These are phyloP conservation scores for Arxiozyma bovina DNA, from an alignment of 1,139 yeast species.

Conservation along the genomic window DNA sequence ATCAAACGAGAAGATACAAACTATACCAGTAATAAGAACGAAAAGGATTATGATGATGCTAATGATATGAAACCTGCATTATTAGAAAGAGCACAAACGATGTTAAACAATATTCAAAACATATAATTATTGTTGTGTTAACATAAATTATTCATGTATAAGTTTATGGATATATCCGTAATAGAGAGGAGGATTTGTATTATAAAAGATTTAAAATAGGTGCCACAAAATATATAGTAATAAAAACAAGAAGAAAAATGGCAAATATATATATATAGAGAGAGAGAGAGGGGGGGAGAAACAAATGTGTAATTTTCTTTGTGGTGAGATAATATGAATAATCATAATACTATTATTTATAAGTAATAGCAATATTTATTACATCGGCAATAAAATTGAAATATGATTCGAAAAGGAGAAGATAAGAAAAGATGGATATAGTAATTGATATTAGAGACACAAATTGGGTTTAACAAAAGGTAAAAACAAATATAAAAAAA, in stretches of 20 bases:
- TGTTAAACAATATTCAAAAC: constrained; percentile 21
- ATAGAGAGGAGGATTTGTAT: neutral
- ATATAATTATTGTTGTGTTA: constrained; percentile 7
- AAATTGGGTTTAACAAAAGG: neutral
- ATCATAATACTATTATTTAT: neutral
- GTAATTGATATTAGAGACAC: neutral
- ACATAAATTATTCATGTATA: neutral
- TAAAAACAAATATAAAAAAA: too few species aligned
- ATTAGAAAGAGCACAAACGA: constrained; percentile 19
- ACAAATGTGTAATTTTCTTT: neutral
- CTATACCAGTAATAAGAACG: neutral
- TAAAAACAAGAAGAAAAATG: neutral
- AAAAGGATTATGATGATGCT: neutral
- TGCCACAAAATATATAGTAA: neutral
- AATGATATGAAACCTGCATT: constrained; percentile 5
- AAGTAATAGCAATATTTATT: neutral
- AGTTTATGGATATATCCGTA: too few species aligned
- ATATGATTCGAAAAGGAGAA: neutral
- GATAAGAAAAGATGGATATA: neutral
- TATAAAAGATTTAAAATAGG: neutral
- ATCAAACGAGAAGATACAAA: neutral
- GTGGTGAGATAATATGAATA: neutral
- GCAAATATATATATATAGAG: too few species aligned
- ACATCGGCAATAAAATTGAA: neutral
- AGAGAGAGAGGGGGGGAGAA: too few species aligned